Base-by-base conservation (phyloP, 305 asterid species). In the Rubia peregrina region DNA sequence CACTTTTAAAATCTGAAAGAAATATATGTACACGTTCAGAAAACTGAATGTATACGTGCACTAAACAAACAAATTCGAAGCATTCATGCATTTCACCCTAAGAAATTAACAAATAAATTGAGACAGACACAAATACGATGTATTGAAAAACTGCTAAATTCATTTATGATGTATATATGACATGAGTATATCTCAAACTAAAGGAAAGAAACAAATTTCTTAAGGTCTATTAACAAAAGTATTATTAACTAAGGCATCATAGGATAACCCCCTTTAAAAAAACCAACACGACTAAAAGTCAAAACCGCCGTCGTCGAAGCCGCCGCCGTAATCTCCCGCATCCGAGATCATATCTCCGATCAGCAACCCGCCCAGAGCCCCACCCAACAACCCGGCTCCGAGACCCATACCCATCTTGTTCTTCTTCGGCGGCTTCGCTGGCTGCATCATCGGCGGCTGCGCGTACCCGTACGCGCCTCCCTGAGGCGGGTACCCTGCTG, bases 361-460 rank as follows among this genome's bases (percentile, higher is more conserved):
- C 77, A 92, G 74, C 44, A 92, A 42, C 7, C 98, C 98, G 22
- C 97, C 97, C 41, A 90, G 40, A 5, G 97, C 97, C 26, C 97
- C 97, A 16, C 98, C 98, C 10, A 92, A 77, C 73, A 92, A 77
- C 26, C 96, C 98, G 5, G 95, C 98, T 12, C 96, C 98, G 56
- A 90, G 77, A 42, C 95, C 98, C 80, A 92, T 38, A 19, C 94
- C 97, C 26, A 83, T 71, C 44, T 83, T 85, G 17, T 81, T 91
- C 84, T 88, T 89, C 83, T 77, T 87, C 1, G 82, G 73, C 44
- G 81, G 82, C 51, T 78, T 82, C 62, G 83, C 81, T 41, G 77
- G 83, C 65, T 73, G 84, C 61, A 26, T 68, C 81, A 85, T 19
- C 86, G 90, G 0, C 9, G 85, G 80, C 5, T 73, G 78, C 9